Conservation (phyloP, 2,329 filamentous ascomycete species). For the Ceratocystis smalleyi region DNA sequence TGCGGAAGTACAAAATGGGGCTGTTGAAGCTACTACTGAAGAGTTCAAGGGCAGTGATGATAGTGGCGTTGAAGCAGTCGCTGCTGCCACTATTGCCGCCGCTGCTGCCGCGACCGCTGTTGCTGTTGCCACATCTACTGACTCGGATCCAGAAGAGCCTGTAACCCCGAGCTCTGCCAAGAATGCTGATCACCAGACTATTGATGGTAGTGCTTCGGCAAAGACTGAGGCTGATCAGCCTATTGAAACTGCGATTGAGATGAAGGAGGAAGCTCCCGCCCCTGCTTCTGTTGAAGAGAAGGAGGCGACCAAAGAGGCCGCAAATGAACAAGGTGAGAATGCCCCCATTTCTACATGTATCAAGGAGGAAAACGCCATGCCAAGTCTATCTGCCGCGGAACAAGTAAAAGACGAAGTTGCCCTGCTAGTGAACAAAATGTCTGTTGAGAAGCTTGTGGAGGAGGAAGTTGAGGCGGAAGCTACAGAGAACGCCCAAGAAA, state of each 20-base stretch:
- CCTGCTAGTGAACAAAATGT: constrained; percentile 8
- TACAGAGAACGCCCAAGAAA: background rate
- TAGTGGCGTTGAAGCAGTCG: background rate
- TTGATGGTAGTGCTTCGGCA: background rate
- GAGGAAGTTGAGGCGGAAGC: constrained; percentile 2
- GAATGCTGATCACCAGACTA: background rate
- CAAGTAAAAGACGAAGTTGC: background rate
- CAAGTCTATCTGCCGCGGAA: background rate
- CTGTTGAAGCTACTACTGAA: background rate
- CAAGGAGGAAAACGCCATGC: constrained; percentile 7
- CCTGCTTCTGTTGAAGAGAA: background rate
- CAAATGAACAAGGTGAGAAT: constrained; percentile 9
- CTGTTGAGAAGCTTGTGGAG: background rate
- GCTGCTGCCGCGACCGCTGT: background rate
- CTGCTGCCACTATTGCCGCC: background rate
- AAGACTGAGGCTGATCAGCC: background rate
- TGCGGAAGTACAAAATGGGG: too few relatives aligned
- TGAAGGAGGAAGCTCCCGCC: background rate
- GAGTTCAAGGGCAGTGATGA: background rate
- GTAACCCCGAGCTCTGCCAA: background rate
- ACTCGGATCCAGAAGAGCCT: constrained; percentile 2
- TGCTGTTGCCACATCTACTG: background rate
- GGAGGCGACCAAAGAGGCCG: background rate
- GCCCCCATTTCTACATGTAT: background rate
- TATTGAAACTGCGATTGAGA: background rate